These are phyloP conservation scores for Pseudogymnoascus sp. DNA, from an alignment of 2,329 filamentous ascomycete genomes.

Conservation along the genomic window DNA sequence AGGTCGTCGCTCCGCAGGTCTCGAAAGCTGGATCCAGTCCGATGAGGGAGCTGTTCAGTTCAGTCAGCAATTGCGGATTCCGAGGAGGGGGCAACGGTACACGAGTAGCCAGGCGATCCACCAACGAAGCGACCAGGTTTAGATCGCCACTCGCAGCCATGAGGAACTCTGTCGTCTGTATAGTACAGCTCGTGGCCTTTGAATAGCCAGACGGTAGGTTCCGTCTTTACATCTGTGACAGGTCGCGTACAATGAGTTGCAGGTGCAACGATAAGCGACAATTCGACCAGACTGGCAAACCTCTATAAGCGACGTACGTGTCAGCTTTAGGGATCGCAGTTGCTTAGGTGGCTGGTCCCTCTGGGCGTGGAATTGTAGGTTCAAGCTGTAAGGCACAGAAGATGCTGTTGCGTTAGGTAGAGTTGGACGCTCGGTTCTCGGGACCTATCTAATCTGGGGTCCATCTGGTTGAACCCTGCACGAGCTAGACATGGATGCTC, in stretches of 20 bases:
- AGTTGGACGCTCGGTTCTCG: slow-evolving; percentile 1
- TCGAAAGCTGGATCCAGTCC: slow-evolving; percentile 49
- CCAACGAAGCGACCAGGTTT: slow-evolving; percentile 52
- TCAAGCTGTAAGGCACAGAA: background rate
- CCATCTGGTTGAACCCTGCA: background rate
- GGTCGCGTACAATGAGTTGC: background rate
- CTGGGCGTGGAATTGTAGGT: background rate
- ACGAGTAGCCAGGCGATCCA: slow-evolving; percentile 55
- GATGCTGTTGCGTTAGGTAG: background rate
- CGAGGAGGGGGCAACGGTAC: slow-evolving; percentile 33
- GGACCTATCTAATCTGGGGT: slow-evolving; percentile 1
- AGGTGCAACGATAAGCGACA: background rate
- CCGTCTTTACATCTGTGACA: slow-evolving; percentile 5
- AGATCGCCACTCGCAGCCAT: slow-evolving; percentile 50
- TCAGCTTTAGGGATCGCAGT: background rate
- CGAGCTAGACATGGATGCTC: background rate
- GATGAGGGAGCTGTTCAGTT: slow-evolving; percentile 49
- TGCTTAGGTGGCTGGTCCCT: background rate
- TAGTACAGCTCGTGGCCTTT: slow-evolving; percentile 1
- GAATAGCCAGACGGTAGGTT: slow-evolving; percentile 6
- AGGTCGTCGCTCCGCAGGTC: slow-evolving; percentile 55
- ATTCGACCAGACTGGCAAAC: background rate
- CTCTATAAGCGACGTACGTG: background rate
- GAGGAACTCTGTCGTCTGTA: slow-evolving; percentile 2
- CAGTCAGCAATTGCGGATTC: slow-evolving; percentile 4